These are phyloP conservation scores for Articulospora tetracladia DNA, from an alignment of 495 filamentous ascomycete genomes.

Conservation along the genomic window DNA sequence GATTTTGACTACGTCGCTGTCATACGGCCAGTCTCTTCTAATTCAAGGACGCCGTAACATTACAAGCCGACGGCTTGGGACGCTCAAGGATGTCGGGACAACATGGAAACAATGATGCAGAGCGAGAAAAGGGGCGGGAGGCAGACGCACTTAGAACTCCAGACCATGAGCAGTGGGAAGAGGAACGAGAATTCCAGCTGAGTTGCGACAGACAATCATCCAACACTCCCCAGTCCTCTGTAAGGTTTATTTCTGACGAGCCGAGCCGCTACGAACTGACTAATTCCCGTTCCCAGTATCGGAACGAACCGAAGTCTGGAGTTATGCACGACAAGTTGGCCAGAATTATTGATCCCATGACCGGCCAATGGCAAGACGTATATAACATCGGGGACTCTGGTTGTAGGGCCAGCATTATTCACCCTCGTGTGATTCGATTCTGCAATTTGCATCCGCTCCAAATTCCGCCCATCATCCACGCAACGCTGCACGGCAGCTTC, in stretches of 20 bases:
- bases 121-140: neutral
- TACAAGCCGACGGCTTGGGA: neutral
- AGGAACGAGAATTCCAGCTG: neutral
- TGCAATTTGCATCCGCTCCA: neutral
- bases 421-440: neutral
- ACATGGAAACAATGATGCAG: neutral
- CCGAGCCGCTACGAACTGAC: neutral
- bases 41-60: neutral
- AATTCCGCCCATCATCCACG: neutral
- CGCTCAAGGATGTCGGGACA: neutral
- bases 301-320: neutral
- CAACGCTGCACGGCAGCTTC: neutral
- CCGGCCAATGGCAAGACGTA: neutral
- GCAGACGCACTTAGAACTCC: neutral
- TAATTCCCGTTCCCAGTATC: neutral
- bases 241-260: neutral
- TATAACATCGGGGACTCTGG: neutral
- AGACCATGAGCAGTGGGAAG: neutral
- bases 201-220: neutral
- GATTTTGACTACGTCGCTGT: neutral
- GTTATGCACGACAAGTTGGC: slow-evolving; percentile 1
- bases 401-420: neutral
- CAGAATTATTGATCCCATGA: neutral
- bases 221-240: neutral
- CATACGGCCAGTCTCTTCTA: neutral